Percentiles rank a stretch among this genome's conserved stretches.
Evolutionary conservation across 495 filamentous ascomycete species (phyloP).

Genomic region (Margaritispora aquatica): DNA sequence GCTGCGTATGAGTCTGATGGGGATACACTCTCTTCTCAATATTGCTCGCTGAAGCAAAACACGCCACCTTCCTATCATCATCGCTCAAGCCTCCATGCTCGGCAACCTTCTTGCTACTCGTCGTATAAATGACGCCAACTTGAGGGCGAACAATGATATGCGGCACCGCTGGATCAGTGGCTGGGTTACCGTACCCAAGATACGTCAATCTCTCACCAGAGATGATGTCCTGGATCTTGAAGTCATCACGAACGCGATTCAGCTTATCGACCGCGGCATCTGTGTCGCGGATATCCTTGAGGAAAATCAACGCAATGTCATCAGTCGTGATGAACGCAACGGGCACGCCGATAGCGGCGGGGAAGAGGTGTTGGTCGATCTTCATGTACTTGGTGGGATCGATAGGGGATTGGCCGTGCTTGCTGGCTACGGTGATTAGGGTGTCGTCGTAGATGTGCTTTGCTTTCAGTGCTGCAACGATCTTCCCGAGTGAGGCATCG

Average conservation of each 20-base stretch:
- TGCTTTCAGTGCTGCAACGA: constrained; percentile 27
- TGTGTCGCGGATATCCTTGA: constrained; percentile 21
- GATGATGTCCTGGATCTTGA: constrained; percentile 28
- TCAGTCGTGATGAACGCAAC: constrained; percentile 24
- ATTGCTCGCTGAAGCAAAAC: constrained; percentile 24
- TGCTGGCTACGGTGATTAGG: constrained; percentile 31
- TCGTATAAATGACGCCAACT: constrained; percentile 32
- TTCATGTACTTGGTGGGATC: constrained; percentile 25
- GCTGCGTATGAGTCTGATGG: constrained; percentile 19
- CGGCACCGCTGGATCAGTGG: constrained; percentile 30
- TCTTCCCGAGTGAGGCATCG: constrained; percentile 24
- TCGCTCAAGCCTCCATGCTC: constrained; percentile 32
- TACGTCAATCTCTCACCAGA: constrained; percentile 22
- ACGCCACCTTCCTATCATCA: constrained; percentile 30
- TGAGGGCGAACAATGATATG: constrained; percentile 31
- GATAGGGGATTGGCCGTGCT: constrained; percentile 34
- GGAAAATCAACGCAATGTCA: constrained; percentile 32
- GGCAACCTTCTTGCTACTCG: constrained; percentile 26
- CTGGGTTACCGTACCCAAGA: constrained; percentile 28
- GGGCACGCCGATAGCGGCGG: constrained; percentile 22
- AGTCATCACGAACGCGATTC: constrained; percentile 8
- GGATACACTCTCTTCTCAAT: constrained; percentile 19
- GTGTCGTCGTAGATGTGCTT: constrained; percentile 29
- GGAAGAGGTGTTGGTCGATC: constrained; percentile 22
- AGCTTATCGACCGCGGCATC: constrained; percentile 25